These are phyloP conservation scores for Plasmodium ovale DNA, from an alignment of 169 alveolate species.

Conservation along the genomic window DNA sequence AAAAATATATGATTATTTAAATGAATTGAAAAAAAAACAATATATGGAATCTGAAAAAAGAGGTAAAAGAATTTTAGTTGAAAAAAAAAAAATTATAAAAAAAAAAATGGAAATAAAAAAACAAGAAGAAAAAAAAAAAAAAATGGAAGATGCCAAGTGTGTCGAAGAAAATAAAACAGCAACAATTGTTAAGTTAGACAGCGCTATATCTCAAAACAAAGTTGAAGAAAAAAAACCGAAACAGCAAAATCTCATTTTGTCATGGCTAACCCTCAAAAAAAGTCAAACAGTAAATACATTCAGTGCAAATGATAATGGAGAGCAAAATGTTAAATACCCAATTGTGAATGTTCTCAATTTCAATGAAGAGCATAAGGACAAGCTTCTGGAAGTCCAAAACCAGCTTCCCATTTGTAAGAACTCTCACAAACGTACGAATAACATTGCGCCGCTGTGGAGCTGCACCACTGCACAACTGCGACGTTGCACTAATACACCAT, in stretches of 20 bases:
- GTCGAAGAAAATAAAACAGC: conserved; percentile 54
- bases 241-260: conserved; percentile 54
- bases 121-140: conserved; percentile 75
- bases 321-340: conserved; percentile 35
- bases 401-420: conserved; percentile 53
- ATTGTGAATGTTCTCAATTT: conserved; percentile 32
- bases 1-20: conserved; percentile 55
- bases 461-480: neutral
- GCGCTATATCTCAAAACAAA: conserved; percentile 19
- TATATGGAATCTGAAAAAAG: conserved; percentile 71
- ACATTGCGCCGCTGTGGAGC: neutral
- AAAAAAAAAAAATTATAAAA: conserved; percentile 66
- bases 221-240: conserved; percentile 55
- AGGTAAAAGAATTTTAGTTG: conserved; percentile 48
- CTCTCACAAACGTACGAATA: neutral
- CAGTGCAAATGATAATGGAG: conserved; percentile 11
- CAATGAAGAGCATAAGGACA: conserved; percentile 30
- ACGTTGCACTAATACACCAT: neutral
- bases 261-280: conserved; percentile 69
- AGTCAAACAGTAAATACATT: conserved; percentile 16
- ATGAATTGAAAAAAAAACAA: conserved; percentile 63
- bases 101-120: conserved; percentile 70
- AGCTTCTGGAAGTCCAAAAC: conserved; percentile 33
- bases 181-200: conserved; percentile 47
- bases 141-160: conserved; percentile 31